phyloP scores from a whole-genome alignment of 129 eudicot species.

The Rutidosis leptorrhynchoides region DNA sequence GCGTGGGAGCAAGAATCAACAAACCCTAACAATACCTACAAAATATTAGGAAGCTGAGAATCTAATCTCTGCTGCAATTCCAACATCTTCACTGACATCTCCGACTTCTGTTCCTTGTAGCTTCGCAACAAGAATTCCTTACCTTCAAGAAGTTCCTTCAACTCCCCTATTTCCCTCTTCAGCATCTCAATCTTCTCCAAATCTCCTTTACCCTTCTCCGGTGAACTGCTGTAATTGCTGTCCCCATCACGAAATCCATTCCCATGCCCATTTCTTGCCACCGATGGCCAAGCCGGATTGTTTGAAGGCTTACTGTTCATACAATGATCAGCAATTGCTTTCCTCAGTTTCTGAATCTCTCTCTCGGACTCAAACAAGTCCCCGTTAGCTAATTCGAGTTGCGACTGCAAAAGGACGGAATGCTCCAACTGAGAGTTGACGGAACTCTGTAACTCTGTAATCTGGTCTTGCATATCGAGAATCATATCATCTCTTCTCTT shows the following conservation, averaged over 20 bases:
- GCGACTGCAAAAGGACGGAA: conserved; percentile 63
- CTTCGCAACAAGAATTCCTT: conserved; percentile 61
- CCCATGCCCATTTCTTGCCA: conserved; percentile 45
- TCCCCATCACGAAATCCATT: conserved; percentile 48
- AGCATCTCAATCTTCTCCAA: conserved; percentile 53
- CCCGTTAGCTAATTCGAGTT: conserved; percentile 67
- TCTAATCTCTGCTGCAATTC: conserved; percentile 84
- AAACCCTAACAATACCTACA: conserved; percentile 58
- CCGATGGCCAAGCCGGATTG: no score
- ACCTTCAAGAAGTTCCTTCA: conserved; percentile 71
- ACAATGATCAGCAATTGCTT: conserved; percentile 81
- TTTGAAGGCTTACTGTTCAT: conserved; percentile 45
- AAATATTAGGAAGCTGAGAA: conserved; percentile 68
- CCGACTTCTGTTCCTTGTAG: conserved; percentile 77
- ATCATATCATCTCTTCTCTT: conserved; percentile 89
- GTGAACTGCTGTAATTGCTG: conserved; percentile 33
- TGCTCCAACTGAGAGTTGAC: conserved; percentile 55
- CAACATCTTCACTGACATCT: conserved; percentile 63
- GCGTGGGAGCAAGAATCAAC: conserved; percentile 10
- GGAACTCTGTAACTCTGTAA: conserved; percentile 65
- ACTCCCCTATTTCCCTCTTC: conserved; percentile 59
- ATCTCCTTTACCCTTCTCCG: conserved; percentile 40
- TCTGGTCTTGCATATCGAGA: conserved; percentile 92
- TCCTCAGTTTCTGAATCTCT: conserved; percentile 82
- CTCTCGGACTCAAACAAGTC: conserved; percentile 82